These are phyloP conservation scores for Salmacisia buchloeana DNA, from an alignment of 1,284 basidiomycete species.

Conservation along the genomic window DNA sequence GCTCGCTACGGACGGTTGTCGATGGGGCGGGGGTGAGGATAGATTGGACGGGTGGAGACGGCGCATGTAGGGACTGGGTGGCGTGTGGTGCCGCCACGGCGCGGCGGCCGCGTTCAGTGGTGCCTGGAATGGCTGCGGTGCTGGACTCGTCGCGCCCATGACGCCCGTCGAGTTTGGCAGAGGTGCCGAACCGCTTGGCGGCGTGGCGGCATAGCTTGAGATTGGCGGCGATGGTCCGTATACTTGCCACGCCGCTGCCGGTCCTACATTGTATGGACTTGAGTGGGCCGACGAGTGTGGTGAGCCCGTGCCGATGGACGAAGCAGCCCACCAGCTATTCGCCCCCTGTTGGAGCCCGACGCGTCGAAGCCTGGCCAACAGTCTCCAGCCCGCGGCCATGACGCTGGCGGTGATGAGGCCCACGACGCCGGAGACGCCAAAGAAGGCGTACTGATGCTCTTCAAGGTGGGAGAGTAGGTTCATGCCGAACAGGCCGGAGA, in stretches of 20 bases:
- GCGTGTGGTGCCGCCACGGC: too few relatives aligned
- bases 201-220: too few relatives aligned
- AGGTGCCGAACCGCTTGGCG: too few relatives aligned
- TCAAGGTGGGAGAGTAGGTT: constrained; percentile 55
- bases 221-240: not conserved
- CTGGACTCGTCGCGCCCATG: too few relatives aligned
- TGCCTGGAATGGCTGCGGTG: too few relatives aligned
- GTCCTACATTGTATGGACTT: too few relatives aligned
- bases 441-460: constrained; percentile 34
- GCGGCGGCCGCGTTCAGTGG: too few relatives aligned
- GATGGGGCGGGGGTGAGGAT: not conserved
- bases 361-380: not conserved
- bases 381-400: constrained; percentile 18
- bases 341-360: not conserved
- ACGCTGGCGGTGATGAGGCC: constrained; percentile 23
- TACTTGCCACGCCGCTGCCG: not conserved
- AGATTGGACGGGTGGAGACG: not conserved
- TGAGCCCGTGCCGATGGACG: not conserved
- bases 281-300: too few relatives aligned
- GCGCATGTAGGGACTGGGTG: not conserved
- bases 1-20: too few relatives aligned
- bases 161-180: too few relatives aligned
- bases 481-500: constrained; percentile 92
- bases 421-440: constrained; percentile 20
- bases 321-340: not conserved